Base-by-base conservation (phyloP, 2,329 filamentous ascomycete genomes). In the Ceratocystis lukuohia region DNA sequence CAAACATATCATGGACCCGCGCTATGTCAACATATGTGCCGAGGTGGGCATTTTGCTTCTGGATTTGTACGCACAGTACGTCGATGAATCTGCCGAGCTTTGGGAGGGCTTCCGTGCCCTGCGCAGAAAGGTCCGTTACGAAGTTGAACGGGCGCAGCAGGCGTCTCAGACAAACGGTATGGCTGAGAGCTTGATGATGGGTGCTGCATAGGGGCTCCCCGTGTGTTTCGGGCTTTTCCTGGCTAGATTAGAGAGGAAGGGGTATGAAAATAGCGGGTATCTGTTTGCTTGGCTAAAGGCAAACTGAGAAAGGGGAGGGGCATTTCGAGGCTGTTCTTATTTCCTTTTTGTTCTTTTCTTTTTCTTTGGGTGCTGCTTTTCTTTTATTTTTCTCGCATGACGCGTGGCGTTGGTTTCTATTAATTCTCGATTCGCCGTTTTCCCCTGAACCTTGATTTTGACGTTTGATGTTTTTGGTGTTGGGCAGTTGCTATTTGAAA, bases 81-180 rank as follows among this genome's bases (percentile, higher is more conserved):
- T 91, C 28, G 88, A 84, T 1, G 85, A 86, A 62, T 91, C 88
- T 45, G 80, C 83, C 5, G 85, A 89, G 74, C 82, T 97, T 66
- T 86, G 89, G 69, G 80, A 80, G 62, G 80, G 86, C 62, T 85
- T 97, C 72, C 81, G 84, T 71, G 80, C 80, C 62, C 78, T 96
- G 69, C 85, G 88, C 73, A 78, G 81, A 59, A 80, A 86, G 48
- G 93, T 97, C 22, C 82, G 84, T 69, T 78, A 83, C 50, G 89
- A 94, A 74, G 88, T 92, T 10, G 90, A 95, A 75, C 85, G 88
- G 72, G 89, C 91, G 25, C 89, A 96, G 76, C 82, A 88, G 72
- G 92, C 93, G 1, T 87, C 84, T 71, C 85, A 88, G 76, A 92
- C 90, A 10, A 83, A 83, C 70, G 94, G 93, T 1, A 96, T 97